A percentile compares a stretch with the other conserved stretches of the same genome.
phyloP scores from a whole-genome alignment of 371 early-diverging fungal species.

The Mortierella sp. region DNA sequence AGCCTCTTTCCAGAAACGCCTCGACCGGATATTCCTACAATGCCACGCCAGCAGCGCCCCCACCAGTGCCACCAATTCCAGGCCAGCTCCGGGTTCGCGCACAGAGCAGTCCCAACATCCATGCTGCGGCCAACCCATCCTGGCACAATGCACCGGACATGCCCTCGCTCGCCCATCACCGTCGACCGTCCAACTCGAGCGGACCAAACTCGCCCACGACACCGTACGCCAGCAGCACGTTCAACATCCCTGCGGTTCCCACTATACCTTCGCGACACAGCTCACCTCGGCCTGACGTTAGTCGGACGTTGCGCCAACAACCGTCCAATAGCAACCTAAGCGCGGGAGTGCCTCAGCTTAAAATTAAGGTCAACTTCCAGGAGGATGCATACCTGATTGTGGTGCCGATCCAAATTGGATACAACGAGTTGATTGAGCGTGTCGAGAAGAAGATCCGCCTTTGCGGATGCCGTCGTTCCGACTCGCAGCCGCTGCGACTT shows the following conservation, averaged over 20 bases:
- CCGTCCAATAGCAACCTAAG: slow-evolving; percentile 40
- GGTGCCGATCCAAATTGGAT: slow-evolving; percentile 78
- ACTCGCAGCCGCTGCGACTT: slow-evolving; percentile 71
- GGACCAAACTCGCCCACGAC: slow-evolving; percentile 42
- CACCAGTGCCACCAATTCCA: slow-evolving; percentile 38
- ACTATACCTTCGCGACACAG: slow-evolving; percentile 31
- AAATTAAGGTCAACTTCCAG: slow-evolving; percentile 88
- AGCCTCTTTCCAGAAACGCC: slow-evolving; percentile 46
- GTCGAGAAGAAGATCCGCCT: slow-evolving; percentile 90
- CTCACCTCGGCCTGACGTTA: slow-evolving; percentile 35
- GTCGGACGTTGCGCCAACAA: slow-evolving; percentile 43
- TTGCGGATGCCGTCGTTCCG: slow-evolving; percentile 68
- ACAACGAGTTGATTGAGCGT: slow-evolving; percentile 78
- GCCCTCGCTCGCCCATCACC: slow-evolving; percentile 32
- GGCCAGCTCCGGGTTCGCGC: slow-evolving; percentile 68
- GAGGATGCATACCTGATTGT: slow-evolving; percentile 89
- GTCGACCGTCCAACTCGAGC: slow-evolving; percentile 35
- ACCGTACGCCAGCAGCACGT: slow-evolving; percentile 25
- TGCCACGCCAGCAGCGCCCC: slow-evolving; percentile 23
- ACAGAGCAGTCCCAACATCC: slow-evolving; percentile 77
- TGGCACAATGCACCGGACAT: slow-evolving; percentile 44
- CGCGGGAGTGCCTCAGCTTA: slow-evolving; percentile 60
- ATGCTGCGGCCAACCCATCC: slow-evolving; percentile 46
- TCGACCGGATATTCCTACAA: slow-evolving; percentile 51
- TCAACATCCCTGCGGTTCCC: slow-evolving; percentile 43